Evolutionary conservation across 768 basidiomycete species (phyloP).

Genomic region (Dioszegia crocea): DNA sequence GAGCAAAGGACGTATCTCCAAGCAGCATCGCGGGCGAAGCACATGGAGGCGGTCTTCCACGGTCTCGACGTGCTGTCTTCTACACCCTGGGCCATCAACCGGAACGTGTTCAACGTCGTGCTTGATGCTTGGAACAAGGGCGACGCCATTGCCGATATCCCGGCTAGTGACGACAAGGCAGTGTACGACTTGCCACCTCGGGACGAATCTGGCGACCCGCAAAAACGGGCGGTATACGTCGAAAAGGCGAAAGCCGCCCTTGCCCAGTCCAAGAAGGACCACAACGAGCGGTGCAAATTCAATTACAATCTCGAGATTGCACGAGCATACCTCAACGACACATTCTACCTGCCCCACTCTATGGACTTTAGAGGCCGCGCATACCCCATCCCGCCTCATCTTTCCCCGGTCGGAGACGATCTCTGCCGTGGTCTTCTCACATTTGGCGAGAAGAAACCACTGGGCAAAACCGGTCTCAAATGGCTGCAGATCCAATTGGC

Average conservation of each 20-base stretch:
- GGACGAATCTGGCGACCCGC: conserved; percentile 53
- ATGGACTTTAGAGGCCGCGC: conserved; percentile 90
- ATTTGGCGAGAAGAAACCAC: conserved; percentile 72
- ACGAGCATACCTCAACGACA: conserved; percentile 79
- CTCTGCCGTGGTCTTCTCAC: conserved; percentile 73
- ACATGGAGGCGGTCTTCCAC: conserved; percentile 78
- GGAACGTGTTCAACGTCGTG: conserved; percentile 67
- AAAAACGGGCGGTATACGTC: conserved; percentile 57
- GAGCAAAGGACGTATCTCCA: conserved; percentile 78
- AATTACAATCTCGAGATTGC: conserved; percentile 98
- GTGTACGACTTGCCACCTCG: conserved; percentile 52
- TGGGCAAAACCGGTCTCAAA: conserved; percentile 76
- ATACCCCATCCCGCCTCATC: conserved; percentile 91
- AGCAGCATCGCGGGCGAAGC: conserved; percentile 66
- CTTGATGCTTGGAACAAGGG: conserved; percentile 83
- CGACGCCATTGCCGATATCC: conserved; percentile 74
- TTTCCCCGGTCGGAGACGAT: conserved; percentile 94
- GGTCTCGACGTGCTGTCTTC: conserved; percentile 83
- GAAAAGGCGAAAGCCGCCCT: conserved; percentile 57
- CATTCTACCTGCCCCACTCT: conserved; percentile 89
- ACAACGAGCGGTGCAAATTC: conserved; percentile 83
- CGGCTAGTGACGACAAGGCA: conserved; percentile 61
- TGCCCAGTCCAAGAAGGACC: conserved; percentile 70
- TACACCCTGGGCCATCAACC: conserved; percentile 88
- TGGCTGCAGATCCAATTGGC: conserved; percentile 96